These are phyloP conservation scores for Komagataea norvegica DNA, from an alignment of 1,139 yeast species.

Conservation along the genomic window DNA sequence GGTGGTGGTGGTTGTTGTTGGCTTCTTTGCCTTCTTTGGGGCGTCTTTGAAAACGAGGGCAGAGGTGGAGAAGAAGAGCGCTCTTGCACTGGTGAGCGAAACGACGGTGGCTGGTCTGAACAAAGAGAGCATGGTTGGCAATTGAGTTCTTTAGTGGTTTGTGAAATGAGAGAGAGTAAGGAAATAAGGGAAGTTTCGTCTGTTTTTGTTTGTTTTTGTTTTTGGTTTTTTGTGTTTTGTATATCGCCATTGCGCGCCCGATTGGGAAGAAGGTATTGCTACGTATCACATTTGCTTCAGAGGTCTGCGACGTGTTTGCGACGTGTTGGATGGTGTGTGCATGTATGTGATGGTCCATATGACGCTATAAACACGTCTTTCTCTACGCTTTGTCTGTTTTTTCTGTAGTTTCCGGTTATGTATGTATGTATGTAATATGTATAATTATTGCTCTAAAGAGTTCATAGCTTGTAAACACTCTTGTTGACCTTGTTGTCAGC, in stretches of 20 bases:
- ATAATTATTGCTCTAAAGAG: no score
- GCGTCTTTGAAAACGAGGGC: conserved; percentile 8
- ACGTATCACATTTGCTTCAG: no score
- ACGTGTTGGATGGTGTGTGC: no score
- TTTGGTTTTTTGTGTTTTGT: conserved; percentile 4
- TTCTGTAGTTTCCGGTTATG: no score
- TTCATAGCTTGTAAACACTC: conserved; percentile 13
- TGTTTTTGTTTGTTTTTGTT: conserved; percentile 5
- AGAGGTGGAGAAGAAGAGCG: conserved; percentile 13
- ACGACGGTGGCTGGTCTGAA: conserved; percentile 2
- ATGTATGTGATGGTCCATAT: no score
- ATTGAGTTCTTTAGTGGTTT: neutral
- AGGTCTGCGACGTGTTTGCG: no score
- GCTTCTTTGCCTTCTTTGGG: conserved; percentile 10
- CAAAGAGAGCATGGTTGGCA: conserved; percentile 11
- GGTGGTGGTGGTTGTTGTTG: conserved; percentile 4
- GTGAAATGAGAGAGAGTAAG: neutral
- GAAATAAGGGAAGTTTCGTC: neutral
- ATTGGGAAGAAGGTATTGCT: neutral
- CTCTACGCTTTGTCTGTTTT: no score
- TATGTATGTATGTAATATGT: no score
- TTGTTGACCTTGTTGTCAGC: conserved; percentile 69
- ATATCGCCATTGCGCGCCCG: conserved; percentile 1
- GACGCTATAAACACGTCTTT: no score
- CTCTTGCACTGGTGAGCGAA: conserved; percentile 1